Evolutionary conservation across 331 rosid species (phyloP), one percentile per base, ranked within the genome.

Genomic region (Telfairia occidentalis): DNA sequence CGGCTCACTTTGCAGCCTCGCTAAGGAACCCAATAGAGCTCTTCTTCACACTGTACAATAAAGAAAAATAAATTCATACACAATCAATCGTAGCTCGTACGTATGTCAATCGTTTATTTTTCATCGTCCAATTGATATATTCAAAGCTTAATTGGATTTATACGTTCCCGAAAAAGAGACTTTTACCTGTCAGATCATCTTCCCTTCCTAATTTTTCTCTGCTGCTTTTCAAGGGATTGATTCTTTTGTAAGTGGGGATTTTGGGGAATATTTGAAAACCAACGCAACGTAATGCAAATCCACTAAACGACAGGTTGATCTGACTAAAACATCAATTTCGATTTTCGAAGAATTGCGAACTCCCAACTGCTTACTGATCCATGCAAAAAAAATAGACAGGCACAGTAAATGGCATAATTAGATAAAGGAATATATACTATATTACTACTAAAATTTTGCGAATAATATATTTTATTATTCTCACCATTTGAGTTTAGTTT

Each of bases 1-100:
- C 38, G 24, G 5, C 16, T 70, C 75, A 7, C 58, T 45, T 70
- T 70, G 75, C 75, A 28, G 26, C 75, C 53, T 70, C 42, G 75
- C 2, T 70, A 70, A 70, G 75, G 58, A 70, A 70, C 58, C 15
- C 32, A 9, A n/a, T 5, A 19, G 32, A 2, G 50, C 66, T 32
- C 43, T 16, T 16, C 13, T 61, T 64, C 71, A 58, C 38, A 28
- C 38, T 58, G 65, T 29, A 58, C 21, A 1, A 28, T 5, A 7
- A 52, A 49, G 24, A 9, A 21, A 53, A 21, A 24, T 24, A n/a
- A n/a, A 53, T 9, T 21, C 24, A 49, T 21, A 8, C 59, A 21
- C 28, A 21, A 21, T 52, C 58, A 4, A 1, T 6, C 35, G 37
- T 28, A 57, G 55, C 2, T 6, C 35, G 37, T 28, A 57, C 24